Evolutionary conservation across 2,329 filamentous ascomycete species (phyloP), one percentile per base, ranked within the genome.

Genomic region (Aureobasidium mangrovei): DNA sequence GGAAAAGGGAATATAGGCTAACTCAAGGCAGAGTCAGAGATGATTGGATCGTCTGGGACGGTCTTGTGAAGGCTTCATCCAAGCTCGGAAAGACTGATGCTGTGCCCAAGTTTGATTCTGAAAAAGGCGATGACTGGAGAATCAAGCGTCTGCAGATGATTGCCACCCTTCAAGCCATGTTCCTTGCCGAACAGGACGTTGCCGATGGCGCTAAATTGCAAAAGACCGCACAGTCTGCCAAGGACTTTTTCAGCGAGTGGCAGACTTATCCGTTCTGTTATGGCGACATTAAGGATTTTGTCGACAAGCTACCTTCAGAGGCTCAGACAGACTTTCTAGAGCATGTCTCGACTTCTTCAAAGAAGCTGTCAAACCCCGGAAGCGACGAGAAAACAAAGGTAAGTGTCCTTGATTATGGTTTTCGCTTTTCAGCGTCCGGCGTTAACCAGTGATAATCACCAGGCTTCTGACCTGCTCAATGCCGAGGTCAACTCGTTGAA

Each of bases 401-500:
- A 42, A 7, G 38, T n/a, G 9, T 5, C 18, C 18, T 18, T 18
- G 18, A 18, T 18, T 18, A 18, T 18, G 18, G 18, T 18, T 18
- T 18, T 18, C 18, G 18, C 18, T 18, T 18, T 18, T 18, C 18
- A 18, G 18, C 18, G 18, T 18, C 18, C 18, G 18, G 18, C 18
- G 18, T 18, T 18, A 18, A 18, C 18, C 18, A 18, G 18, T 18
- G 6, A 12, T 18, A 31, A 28, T 8, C 8, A 33, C 6, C 10
- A 51, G 47, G 38, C 33, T 26, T 47, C 54, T 1, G 46, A 55
- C 7, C 57, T 64, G 62, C 12, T 65, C 60, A 24, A 59, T 3
- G 47, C 58, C 1, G 61, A 63, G 42, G 56, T 65, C 8, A 58
- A 58, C 9, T 36, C 45, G 2, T 43, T 65, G 24, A 65, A 67